Evolutionary conservation across 352 stramenopile genomes (phyloP).

Genomic region (Globisporangium alternatum): DNA sequence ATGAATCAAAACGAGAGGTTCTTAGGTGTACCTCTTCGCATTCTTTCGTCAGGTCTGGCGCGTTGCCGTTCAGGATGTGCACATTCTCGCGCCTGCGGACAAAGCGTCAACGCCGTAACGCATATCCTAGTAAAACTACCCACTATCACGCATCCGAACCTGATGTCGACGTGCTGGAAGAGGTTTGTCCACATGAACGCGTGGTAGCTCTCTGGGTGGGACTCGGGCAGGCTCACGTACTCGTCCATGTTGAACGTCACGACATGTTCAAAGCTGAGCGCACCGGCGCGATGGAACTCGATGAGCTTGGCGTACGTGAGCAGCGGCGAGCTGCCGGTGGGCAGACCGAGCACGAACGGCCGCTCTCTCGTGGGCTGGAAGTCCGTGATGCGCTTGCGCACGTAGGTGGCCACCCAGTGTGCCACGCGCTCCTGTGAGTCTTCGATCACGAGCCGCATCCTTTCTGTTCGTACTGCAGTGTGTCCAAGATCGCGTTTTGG

Average conservation of each 20-base stretch:
- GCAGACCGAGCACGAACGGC: slow-evolving; percentile 86
- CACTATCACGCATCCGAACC: slow-evolving; percentile 25
- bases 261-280: slow-evolving; percentile 78
- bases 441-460: slow-evolving; percentile 86
- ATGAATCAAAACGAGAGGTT: neutral
- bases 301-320: slow-evolving; percentile 81
- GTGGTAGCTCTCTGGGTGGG: slow-evolving; percentile 88
- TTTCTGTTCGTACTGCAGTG: neutral
- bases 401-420: slow-evolving; percentile 79
- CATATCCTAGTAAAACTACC: neutral
- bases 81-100: slow-evolving; percentile 71
- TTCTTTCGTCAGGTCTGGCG: slow-evolving; percentile 65
- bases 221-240: slow-evolving; percentile 75
- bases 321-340: slow-evolving; percentile 85
- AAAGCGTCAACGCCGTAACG: slow-evolving; percentile 2
- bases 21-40: slow-evolving; percentile 44
- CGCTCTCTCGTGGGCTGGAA: slow-evolving; percentile 66
- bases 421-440: slow-evolving; percentile 62
- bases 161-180: slow-evolving; percentile 89
- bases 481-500: neutral
- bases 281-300: slow-evolving; percentile 45
- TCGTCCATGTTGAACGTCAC: slow-evolving; percentile 93
- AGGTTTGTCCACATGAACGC: slow-evolving; percentile 90
- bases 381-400: slow-evolving; percentile 74
- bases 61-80: slow-evolving; percentile 86